A percentile compares a stretch with the other conserved stretches of the same genome.
Conservation (phyloP, 495 filamentous ascomycete species). For the Penicillium mononematosum region DNA sequence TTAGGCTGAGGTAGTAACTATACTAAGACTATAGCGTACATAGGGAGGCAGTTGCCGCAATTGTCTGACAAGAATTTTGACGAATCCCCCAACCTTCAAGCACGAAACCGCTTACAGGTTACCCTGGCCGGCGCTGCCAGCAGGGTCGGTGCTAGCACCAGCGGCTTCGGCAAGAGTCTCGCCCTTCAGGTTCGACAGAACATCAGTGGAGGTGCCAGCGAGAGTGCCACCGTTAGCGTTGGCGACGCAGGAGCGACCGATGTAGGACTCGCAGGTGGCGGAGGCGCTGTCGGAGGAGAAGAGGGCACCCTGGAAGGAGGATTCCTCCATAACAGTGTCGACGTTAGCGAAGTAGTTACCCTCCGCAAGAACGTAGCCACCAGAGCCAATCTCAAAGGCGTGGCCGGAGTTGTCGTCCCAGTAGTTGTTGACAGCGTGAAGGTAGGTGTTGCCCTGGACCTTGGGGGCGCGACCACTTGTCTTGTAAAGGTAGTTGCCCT, state of each 20-base stretch:
- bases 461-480: conserved; percentile 44
- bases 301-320: not conserved
- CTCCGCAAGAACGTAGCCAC: conserved; percentile 9
- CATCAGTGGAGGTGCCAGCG: conserved; percentile 3
- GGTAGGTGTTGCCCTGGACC: conserved; percentile 42
- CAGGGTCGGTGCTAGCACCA: conserved; percentile 11
- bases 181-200: conserved; percentile 7
- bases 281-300: conserved; percentile 6
- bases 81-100: not conserved
- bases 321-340: not conserved
- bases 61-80: not conserved
- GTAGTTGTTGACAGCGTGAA: conserved; percentile 59
- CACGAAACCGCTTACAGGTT: conserved; percentile 8
- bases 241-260: conserved; percentile 12
- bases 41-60: not conserved
- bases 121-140: conserved; percentile 13
- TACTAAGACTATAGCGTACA: too few species aligned
- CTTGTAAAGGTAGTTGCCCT: conserved; percentile 49
- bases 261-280: conserved; percentile 1
- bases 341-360: conserved; percentile 14
- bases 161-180: conserved; percentile 8
- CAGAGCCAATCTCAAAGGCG: conserved; percentile 22
- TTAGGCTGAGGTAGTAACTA: too few species aligned
- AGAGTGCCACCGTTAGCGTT: conserved; percentile 7
- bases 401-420: conserved; percentile 53